These are phyloP conservation scores for Cladorrhinum sp. DNA, from an alignment of 2,329 filamentous ascomycete species.

Conservation along the genomic window DNA sequence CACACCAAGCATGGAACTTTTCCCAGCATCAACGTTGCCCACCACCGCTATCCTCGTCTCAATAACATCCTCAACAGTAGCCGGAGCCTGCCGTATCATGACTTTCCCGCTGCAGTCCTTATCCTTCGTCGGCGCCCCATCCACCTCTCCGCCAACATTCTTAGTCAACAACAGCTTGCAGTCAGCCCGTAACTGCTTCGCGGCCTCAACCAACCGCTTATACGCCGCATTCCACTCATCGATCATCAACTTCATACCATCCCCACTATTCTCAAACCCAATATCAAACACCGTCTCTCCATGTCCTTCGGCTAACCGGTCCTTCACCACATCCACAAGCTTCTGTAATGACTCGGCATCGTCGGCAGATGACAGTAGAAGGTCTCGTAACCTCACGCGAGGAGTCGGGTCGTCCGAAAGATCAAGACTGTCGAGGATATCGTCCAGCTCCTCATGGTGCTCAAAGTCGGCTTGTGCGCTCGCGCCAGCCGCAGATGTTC, in stretches of 20 bases:
- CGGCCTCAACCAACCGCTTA: conserved; percentile 61
- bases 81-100: conserved; percentile 72
- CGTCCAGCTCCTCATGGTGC: conserved; percentile 81
- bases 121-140: conserved; percentile 67
- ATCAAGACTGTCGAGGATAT: conserved; percentile 87
- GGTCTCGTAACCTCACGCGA: conserved; percentile 67
- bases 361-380: conserved; percentile 56
- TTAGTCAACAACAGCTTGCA: conserved; percentile 84
- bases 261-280: conserved; percentile 84
- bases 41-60: conserved; percentile 96
- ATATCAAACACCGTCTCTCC: conserved; percentile 91
- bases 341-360: conserved; percentile 61
- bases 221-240: conserved; percentile 74
- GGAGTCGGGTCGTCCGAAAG: conserved; percentile 72
- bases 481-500: conserved; percentile 29
- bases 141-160: conserved; percentile 76
- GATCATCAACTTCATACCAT: conserved; percentile 73
- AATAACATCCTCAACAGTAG: conserved; percentile 79
- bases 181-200: conserved; percentile 65
- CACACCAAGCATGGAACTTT: conserved; percentile 93
- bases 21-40: conserved; percentile 95
- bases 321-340: conserved; percentile 63
- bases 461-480: conserved; percentile 33
- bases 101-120: conserved; percentile 81
- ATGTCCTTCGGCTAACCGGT: conserved; percentile 75